phyloP scores from a whole-genome alignment of 352 stramenopile species.

The Halophytophthora polymorphica region DNA sequence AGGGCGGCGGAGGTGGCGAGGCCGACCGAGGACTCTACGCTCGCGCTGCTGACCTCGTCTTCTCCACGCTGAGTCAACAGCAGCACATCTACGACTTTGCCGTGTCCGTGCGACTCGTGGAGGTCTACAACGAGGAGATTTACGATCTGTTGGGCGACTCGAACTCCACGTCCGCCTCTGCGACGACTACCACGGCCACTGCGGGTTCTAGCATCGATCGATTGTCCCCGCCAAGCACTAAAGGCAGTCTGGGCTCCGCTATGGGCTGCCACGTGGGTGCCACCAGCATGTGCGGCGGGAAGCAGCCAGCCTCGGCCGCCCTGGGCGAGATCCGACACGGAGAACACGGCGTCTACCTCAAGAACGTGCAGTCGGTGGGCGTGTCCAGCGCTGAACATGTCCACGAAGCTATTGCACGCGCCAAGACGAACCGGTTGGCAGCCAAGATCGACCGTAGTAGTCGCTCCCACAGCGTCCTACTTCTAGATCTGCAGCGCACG shows the following conservation, averaged over 20 bases:
- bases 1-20: constrained; percentile 40
- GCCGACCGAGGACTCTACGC: constrained; percentile 37
- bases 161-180: not conserved
- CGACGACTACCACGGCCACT: constrained; percentile 1
- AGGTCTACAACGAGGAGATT: constrained; percentile 89
- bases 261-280: constrained; percentile 49
- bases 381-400: constrained; percentile 36
- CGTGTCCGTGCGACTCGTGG: constrained; percentile 62
- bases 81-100: constrained; percentile 43
- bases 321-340: constrained; percentile 75
- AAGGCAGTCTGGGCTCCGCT: constrained; percentile 47
- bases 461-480: constrained; percentile 56
- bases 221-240: constrained; percentile 49
- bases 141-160: constrained; percentile 54
- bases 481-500: constrained; percentile 51
- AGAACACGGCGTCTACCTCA: constrained; percentile 63
- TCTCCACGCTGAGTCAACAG: constrained; percentile 32
- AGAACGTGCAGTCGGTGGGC: constrained; percentile 52
- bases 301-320: constrained; percentile 8
- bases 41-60: constrained; percentile 48
- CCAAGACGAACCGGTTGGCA: constrained; percentile 23
- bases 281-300: constrained; percentile 29
- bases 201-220: not conserved
- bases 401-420: constrained; percentile 32
- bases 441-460: constrained; percentile 41